Conservation (phyloP, 108 stramenopile genomes). For the Fragilariopsis cylindrus region DNA sequence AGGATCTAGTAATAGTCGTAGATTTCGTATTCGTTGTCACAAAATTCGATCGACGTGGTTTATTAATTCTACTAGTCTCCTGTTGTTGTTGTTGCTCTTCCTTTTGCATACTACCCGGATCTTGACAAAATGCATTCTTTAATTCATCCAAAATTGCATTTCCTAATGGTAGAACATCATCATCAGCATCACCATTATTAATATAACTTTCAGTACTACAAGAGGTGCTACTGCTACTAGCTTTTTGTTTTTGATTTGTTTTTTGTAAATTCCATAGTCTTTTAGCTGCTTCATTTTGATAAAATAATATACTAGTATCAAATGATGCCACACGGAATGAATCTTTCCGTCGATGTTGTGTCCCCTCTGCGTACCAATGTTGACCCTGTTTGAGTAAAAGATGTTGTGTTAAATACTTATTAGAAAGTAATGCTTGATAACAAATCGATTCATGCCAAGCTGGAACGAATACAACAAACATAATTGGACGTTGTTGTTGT, state of each 20-base stretch:
- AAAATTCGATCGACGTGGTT: neutral
- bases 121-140: slow-evolving; percentile 49
- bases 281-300: slow-evolving; percentile 69
- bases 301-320: slow-evolving; percentile 81
- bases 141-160: slow-evolving; percentile 36
- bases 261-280: slow-evolving; percentile 45
- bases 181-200: too few species aligned
- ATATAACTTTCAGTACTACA: too few species aligned
- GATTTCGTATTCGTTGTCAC: neutral
- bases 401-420: slow-evolving; percentile 48
- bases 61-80: neutral
- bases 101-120: slow-evolving; percentile 34
- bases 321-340: slow-evolving; percentile 76
- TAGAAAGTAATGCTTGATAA: slow-evolving; percentile 65
- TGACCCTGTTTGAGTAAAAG: slow-evolving; percentile 55
- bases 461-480: slow-evolving; percentile 89
- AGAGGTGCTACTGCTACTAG: too few species aligned
- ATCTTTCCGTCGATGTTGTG: slow-evolving; percentile 69
- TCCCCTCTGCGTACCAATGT: slow-evolving; percentile 84
- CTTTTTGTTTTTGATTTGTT: neutral
- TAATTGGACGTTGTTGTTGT: slow-evolving; percentile 45
- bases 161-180: neutral
- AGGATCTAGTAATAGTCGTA: too few species aligned
- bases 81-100: neutral
- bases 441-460: slow-evolving; percentile 81